Evolutionary conservation across 108 stramenopile species (phyloP).

Genomic region (Hondaea fermentalgiana): DNA sequence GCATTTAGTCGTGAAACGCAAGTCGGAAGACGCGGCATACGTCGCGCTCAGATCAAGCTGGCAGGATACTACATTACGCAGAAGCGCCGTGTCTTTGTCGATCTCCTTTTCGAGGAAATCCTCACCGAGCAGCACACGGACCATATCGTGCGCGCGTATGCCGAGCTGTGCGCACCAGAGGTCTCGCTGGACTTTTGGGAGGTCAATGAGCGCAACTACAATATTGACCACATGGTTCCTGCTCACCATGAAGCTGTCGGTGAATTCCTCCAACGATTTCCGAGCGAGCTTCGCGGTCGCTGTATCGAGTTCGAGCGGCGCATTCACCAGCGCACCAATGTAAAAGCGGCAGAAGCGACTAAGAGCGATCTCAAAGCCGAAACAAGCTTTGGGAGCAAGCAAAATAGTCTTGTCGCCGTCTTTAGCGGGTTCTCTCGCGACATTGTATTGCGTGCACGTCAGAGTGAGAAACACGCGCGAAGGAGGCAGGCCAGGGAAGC

Average conservation of each 20-base stretch:
- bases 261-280: neutral
- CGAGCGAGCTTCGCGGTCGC: neutral
- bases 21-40: neutral
- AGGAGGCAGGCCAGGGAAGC: neutral
- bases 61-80: neutral
- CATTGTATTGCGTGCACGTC: neutral
- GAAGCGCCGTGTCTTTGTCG: neutral
- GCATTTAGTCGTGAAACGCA: neutral
- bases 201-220: constrained; percentile 3
- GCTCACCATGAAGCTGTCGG: neutral
- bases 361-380: neutral
- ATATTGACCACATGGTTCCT: neutral
- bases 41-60: neutral
- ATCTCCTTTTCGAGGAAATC: neutral
- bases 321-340: neutral
- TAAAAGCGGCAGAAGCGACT: neutral
- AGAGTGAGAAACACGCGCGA: neutral
- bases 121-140: neutral
- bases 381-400: neutral
- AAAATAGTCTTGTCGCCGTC: neutral
- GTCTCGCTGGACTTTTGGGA: neutral
- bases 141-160: neutral
- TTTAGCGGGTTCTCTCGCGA: constrained; percentile 12
- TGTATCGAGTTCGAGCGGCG: neutral
- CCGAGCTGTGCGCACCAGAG: neutral